These are phyloP conservation scores for Alternaria viburni DNA, from an alignment of 2,329 filamentous ascomycete genomes.

Conservation along the genomic window DNA sequence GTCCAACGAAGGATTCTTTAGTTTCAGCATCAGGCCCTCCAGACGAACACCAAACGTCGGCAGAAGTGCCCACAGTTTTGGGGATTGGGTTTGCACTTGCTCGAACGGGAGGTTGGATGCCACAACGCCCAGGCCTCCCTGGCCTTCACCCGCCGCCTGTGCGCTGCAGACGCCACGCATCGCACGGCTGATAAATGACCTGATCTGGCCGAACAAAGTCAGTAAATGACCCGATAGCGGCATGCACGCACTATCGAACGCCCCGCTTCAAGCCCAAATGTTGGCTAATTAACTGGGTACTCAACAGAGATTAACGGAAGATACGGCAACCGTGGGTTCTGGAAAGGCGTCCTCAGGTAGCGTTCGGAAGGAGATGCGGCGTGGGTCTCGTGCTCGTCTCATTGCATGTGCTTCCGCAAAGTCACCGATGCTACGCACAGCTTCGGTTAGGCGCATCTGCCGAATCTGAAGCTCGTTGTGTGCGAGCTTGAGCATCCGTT, in stretches of 20 bases:
- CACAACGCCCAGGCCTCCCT: conserved; percentile 14
- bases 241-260: conserved; percentile 34
- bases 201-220: conserved; percentile 25
- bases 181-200: conserved; percentile 34
- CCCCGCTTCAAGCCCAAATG: conserved; percentile 40
- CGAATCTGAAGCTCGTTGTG: neutral
- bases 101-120: conserved; percentile 23
- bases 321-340: conserved; percentile 13
- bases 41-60: conserved; percentile 17
- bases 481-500: neutral
- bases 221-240: conserved; percentile 37
- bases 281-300: conserved; percentile 39
- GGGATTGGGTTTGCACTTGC: conserved; percentile 18
- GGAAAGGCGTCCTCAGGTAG: neutral
- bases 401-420: neutral
- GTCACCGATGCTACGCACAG: neutral
- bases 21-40: conserved; percentile 15
- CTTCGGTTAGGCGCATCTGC: neutral
- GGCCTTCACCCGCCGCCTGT: conserved; percentile 27
- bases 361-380: conserved; percentile 1
- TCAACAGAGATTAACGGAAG: conserved; percentile 23
- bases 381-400: conserved; percentile 7
- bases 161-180: conserved; percentile 31
- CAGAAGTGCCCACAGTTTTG: conserved; percentile 5
- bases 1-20: conserved; percentile 3